Percentiles rank a stretch among this genome's conserved stretches.
phyloP scores from a whole-genome alignment of 73 alveolate species.

The Paramecium biaurelia region DNA sequence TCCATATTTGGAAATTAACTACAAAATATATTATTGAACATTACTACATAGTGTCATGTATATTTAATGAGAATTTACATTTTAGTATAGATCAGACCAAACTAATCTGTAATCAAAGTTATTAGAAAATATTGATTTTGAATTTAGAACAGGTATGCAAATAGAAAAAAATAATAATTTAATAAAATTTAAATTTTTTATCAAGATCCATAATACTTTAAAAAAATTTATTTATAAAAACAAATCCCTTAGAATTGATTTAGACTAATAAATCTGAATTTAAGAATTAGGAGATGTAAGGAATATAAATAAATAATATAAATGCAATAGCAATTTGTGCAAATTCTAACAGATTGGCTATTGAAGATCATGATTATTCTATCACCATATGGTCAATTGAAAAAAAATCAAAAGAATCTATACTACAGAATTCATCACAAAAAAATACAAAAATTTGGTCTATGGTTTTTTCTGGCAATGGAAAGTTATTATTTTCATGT shows the following conservation, averaged over 20 bases:
- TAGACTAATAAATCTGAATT: background rate
- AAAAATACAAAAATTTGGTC: background rate
- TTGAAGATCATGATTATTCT: background rate
- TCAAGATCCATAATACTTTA: background rate
- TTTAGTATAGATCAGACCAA: background rate
- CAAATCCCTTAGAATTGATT: background rate
- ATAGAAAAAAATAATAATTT: background rate
- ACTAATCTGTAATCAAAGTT: background rate
- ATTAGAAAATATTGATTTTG: background rate
- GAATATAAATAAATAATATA: background rate
- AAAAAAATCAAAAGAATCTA: background rate
- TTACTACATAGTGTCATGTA: background rate
- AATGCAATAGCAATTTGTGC: background rate
- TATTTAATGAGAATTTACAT: background rate
- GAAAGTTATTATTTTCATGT: background rate
- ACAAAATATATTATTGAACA: background rate
- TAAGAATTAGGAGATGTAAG: background rate
- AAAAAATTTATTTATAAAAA: background rate
- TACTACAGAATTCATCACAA: background rate
- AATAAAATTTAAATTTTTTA: background rate
- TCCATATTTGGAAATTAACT: background rate
- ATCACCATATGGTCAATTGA: background rate
- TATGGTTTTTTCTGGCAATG: background rate
- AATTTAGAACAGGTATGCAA: background rate
- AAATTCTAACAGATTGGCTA: background rate